Evolutionary conservation across 225 moss, liverwort and hornwort genomes (phyloP), one percentile per base, ranked within the genome.

Genomic region (Rhytidiadelphus loreus): DNA sequence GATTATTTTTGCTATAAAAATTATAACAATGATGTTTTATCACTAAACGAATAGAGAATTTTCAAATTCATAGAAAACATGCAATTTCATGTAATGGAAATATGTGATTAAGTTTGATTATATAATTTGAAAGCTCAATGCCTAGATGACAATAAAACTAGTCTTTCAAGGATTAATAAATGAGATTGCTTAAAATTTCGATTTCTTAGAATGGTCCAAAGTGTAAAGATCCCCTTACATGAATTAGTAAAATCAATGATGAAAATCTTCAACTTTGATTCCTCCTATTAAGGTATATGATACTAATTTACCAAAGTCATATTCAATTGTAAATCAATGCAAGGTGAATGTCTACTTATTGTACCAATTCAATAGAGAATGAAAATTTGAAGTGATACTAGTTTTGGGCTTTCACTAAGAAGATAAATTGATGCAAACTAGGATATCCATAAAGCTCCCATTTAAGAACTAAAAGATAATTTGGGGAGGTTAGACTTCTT

Each of bases 221-320:
- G 43, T 71, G 2, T 9, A 71, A 44, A 44, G 28, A 44, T 44
- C 2, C 0, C 10, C 0, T 10, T 29, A 29, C 0, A 0, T 72
- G 29, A 44, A 2, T 73, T 46, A 6, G 7, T 29, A 73, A 73
- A 72, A 29, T 44, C 6, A 18, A 46, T 29, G 8, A 46, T 46
- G 46, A 18, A 73, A 44, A 17, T 28, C 0, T 44, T 0, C 17
- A 44, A 29, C 17, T 28, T 3, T 44, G 1, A 29, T 29, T 29
- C 11, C 0, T 29, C 2, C 4, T 73, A 17, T 73, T 73, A 11
- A 44, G 16, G 44, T 44, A 4, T 44, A 44, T 29, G 2, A 72
- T 1, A 72, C 29, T 26, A 72, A 44, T 26, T 46, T 44, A 10
- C 2, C 2, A 72, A 72, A 29, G 3, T 17, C 3, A 8, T 18